A percentile compares a stretch with the other conserved stretches of the same genome.
Conservation (phyloP, 2,329 filamentous ascomycete genomes). For the Ophiognomonia clavigignenti-juglandacearum region DNA sequence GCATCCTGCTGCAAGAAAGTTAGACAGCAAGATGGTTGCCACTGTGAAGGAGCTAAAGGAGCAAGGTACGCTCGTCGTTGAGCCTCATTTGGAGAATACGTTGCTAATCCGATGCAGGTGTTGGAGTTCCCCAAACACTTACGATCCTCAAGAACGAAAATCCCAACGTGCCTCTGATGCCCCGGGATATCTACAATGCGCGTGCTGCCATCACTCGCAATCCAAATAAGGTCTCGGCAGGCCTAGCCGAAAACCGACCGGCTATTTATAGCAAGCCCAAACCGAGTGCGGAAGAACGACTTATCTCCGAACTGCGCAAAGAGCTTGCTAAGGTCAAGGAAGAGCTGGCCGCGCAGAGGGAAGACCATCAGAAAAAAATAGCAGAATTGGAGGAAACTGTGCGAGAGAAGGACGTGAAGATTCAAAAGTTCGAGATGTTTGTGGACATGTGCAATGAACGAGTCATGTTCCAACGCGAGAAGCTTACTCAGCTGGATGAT, state of each 20-base stretch:
- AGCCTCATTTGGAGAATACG: neutral
- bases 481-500: conserved; percentile 34
- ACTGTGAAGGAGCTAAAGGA: conserved; percentile 63
- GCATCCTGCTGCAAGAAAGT: conserved; percentile 60
- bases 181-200: conserved; percentile 64
- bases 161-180: conserved; percentile 57
- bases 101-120: conserved; percentile 42
- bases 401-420: conserved; percentile 57
- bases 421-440: conserved; percentile 63
- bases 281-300: conserved; percentile 58
- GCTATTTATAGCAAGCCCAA: conserved; percentile 64
- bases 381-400: conserved; percentile 55
- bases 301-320: conserved; percentile 55
- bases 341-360: conserved; percentile 49
- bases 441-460: conserved; percentile 65
- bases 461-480: conserved; percentile 58
- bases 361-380: conserved; percentile 54
- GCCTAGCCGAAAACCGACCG: conserved; percentile 55
- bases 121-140: conserved; percentile 61
- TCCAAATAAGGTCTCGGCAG: conserved; percentile 55
- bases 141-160: conserved; percentile 61
- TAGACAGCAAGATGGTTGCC: conserved; percentile 64
- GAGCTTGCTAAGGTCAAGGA: conserved; percentile 56
- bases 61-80: conserved; percentile 44
- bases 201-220: conserved; percentile 63